Percentiles rank a stretch among this genome's conserved stretches.
These are phyloP conservation scores for Choanephora cucurbitarum DNA, from an alignment of 371 early-diverging fungal species.

Conservation along the genomic window DNA sequence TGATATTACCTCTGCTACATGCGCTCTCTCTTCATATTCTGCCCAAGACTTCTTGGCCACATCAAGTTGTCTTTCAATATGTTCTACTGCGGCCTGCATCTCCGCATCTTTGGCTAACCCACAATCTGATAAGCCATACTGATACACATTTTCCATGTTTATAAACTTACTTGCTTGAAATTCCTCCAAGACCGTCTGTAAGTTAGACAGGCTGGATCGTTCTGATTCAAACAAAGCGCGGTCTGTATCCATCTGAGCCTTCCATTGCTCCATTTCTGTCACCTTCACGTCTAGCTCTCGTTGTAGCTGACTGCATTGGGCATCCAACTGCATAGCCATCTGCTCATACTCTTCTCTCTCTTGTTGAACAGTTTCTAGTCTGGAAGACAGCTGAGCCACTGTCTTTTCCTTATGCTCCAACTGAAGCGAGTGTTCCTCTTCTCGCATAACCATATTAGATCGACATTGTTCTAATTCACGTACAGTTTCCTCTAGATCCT, in stretches of 20 bases:
- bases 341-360: conserved; percentile 65
- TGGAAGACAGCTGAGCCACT: conserved; percentile 20
- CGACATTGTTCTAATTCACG: conserved; percentile 28
- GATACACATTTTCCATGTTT: too few species aligned
- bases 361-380: conserved; percentile 26
- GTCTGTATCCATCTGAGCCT: conserved; percentile 31
- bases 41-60: conserved; percentile 52
- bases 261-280: conserved; percentile 49
- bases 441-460: conserved; percentile 28
- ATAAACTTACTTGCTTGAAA: conserved; percentile 81
- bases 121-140: conserved; percentile 1
- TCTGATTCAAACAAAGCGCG: conserved; percentile 57
- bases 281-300: conserved; percentile 27
- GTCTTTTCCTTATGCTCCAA: conserved; percentile 27
- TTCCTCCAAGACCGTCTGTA: conserved; percentile 84
- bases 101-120: conserved; percentile 73
- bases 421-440: conserved; percentile 27
- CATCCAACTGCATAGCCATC: conserved; percentile 59
- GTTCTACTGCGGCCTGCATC: conserved; percentile 76
- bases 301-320: conserved; percentile 55
- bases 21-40: conserved; percentile 63
- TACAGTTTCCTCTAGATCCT: conserved; percentile 23
- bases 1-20: conserved; percentile 57
- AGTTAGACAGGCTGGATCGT: conserved; percentile 71
- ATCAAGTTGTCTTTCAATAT: conserved; percentile 61